Conservation (phyloP, 768 basidiomycete genomes). For the Calocybe gangraenosa region DNA sequence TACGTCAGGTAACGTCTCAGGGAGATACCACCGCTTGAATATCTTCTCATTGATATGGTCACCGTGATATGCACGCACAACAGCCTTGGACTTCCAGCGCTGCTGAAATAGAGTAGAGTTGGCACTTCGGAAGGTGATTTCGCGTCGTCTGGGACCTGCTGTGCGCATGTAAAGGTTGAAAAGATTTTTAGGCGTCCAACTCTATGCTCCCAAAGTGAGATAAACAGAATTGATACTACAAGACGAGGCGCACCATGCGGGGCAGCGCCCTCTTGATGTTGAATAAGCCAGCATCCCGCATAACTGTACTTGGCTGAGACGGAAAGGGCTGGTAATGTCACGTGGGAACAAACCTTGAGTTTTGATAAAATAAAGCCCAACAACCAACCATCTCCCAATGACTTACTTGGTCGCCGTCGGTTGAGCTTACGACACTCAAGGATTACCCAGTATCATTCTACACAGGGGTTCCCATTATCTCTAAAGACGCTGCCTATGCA, state of each 20-base stretch:
- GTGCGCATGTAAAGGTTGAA: slow-evolving; percentile 88
- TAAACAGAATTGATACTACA: neutral
- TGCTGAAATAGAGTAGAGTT: slow-evolving; percentile 78
- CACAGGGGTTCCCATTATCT: no score
- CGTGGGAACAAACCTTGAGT: neutral
- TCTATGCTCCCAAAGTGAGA: slow-evolving; percentile 45
- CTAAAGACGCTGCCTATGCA: no score
- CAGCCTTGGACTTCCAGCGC: slow-evolving; percentile 83
- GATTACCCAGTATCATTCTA: no score
- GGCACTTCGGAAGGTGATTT: slow-evolving; percentile 57
- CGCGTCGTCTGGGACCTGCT: slow-evolving; percentile 35
- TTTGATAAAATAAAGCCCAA: no score
- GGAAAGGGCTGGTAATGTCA: neutral
- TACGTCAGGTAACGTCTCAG: slow-evolving; percentile 80
- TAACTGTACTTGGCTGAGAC: no score
- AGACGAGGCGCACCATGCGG: slow-evolving; percentile 60
- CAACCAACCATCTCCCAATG: no score
- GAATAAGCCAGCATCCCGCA: slow-evolving; percentile 37
- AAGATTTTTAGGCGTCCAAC: slow-evolving; percentile 85
- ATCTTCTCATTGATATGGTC: slow-evolving; percentile 90
- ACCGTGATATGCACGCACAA: slow-evolving; percentile 92
- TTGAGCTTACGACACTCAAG: no score
- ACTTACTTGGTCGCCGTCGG: no score
- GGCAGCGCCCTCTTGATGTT: slow-evolving; percentile 55
- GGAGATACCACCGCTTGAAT: slow-evolving; percentile 95